Conservation (phyloP, 371 early-diverging fungal genomes). For the Syncephalastrum sp. region DNA sequence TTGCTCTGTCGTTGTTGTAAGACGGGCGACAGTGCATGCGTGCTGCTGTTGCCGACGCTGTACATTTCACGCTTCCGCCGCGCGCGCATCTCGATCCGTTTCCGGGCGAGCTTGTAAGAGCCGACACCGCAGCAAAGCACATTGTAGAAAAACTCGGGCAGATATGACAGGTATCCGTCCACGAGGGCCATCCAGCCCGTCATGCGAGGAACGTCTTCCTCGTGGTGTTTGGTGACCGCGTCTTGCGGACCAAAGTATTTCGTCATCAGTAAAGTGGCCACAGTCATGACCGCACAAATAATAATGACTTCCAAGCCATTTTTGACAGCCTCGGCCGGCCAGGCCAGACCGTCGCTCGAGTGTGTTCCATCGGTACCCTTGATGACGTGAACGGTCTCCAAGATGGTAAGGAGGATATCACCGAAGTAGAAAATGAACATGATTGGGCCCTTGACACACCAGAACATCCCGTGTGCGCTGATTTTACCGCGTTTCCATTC, state of each 20-base stretch:
- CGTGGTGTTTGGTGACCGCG: conserved; percentile 7
- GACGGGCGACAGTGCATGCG: conserved; percentile 11
- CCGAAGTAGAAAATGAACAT: conserved; percentile 51
- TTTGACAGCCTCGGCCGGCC: conserved; percentile 45
- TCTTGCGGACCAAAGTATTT: conserved; percentile 36
- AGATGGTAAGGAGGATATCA: conserved; percentile 30
- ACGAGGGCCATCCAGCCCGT: conserved; percentile 34
- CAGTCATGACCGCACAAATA: conserved; percentile 37
- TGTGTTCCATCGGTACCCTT: conserved; percentile 30
- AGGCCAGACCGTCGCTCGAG: conserved; percentile 31
- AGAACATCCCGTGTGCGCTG: conserved; percentile 50
- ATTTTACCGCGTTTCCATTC: conserved; percentile 45
- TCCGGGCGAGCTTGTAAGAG: conserved; percentile 37
- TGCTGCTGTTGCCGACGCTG: conserved; percentile 7
- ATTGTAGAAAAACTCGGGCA: conserved; percentile 43
- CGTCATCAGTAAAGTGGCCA: conserved; percentile 37
- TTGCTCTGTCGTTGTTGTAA: not conserved
- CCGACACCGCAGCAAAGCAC: conserved; percentile 45
- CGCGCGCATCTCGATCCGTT: conserved; percentile 31
- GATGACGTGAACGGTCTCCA: conserved; percentile 34
- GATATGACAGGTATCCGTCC: conserved; percentile 41
- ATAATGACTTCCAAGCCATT: conserved; percentile 44
- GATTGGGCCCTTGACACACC: conserved; percentile 53
- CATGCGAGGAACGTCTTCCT: conserved; percentile 9
- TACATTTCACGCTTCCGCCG: conserved; percentile 17